phyloP scores from a whole-genome alignment of 768 basidiomycete species.

The Tremella mesenterica region DNA sequence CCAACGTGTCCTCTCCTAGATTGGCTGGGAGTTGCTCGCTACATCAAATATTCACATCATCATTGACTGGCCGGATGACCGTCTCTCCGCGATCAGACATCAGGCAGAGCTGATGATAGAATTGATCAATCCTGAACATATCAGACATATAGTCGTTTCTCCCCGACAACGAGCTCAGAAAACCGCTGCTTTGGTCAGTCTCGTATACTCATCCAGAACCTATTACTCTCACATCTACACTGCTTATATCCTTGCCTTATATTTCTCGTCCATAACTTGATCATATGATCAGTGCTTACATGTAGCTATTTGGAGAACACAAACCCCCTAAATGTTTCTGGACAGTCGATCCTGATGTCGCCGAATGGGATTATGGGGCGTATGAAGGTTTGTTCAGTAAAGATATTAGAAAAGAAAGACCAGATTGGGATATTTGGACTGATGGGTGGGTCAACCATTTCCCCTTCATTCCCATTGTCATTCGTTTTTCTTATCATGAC shows the following conservation, averaged over 20 bases:
- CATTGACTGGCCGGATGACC: too few relatives aligned
- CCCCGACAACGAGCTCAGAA: conserved; percentile 76
- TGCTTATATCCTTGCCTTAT: not conserved
- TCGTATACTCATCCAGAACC: too few relatives aligned
- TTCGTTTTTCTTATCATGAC: not conserved
- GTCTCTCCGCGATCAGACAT: too few relatives aligned
- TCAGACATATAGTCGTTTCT: conserved; percentile 69
- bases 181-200: conserved; percentile 62
- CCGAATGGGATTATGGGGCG: conserved; percentile 80
- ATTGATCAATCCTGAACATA: conserved; percentile 67
- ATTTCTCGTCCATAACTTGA: not conserved
- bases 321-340: conserved; percentile 23
- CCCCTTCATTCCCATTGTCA: not conserved
- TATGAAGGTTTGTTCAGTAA: conserved; percentile 74
- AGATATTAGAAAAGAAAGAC: conserved; percentile 61
- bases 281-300: not conserved
- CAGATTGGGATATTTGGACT: conserved; percentile 71
- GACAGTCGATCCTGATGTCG: conserved; percentile 31
- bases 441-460: conserved; percentile 56
- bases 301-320: conserved; percentile 36
- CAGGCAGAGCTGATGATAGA: too few relatives aligned
- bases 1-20: too few relatives aligned
- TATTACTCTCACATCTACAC: not conserved
- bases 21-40: too few relatives aligned
- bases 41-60: too few relatives aligned